Evolutionary conservation across 805 yeast genomes (phyloP), one percentile per base, ranked within the genome.

Genomic region (Yarrowia osloensis): DNA sequence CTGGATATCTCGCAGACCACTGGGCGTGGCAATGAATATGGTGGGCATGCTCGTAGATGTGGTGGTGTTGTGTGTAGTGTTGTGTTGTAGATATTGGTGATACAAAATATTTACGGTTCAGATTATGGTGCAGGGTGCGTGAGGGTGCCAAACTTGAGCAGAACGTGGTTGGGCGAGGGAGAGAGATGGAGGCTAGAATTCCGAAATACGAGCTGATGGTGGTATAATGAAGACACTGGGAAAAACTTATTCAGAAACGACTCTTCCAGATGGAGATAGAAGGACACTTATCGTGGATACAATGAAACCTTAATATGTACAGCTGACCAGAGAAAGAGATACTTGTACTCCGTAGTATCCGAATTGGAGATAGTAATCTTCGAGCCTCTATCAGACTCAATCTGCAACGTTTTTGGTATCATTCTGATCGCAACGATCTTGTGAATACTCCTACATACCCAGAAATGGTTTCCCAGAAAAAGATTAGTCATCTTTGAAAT

Each of bases 1-100:
- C 26, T 24, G 54, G 26, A 69, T 33, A 39, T 61, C 35, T 15
- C 39, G 12, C 21, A 69, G 50, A 3, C 70, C 70, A 13, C 65
- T 17, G 7, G 69, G 49, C 5, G 71, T 69, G 29, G 61, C 31
- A 24, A 69, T 70, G 63, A 62, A 68, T n/a, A 68, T 62, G 7
- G 68, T 63, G n/a, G 66, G 59, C 67, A 63, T 61, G 42, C 8
- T 9, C 7, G 31, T 8, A 11, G 29, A 19, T 21, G 22, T 15
- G 49, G 29, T 15, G 49, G 24, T 22, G 47, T 5, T 12, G 4
- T 42, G 28, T 13, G 59, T 33, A 12, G 9, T 13, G n/a, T n/a
- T 21, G 42, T 52, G 24, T 2, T 21, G 7, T 22, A 3, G 44
- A 24, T 35, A 21, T 21, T 50, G 57, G 15, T 31, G 55, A 26